phyloP scores from a whole-genome alignment of 495 filamentous ascomycete species.

The Letharia columbiana region DNA sequence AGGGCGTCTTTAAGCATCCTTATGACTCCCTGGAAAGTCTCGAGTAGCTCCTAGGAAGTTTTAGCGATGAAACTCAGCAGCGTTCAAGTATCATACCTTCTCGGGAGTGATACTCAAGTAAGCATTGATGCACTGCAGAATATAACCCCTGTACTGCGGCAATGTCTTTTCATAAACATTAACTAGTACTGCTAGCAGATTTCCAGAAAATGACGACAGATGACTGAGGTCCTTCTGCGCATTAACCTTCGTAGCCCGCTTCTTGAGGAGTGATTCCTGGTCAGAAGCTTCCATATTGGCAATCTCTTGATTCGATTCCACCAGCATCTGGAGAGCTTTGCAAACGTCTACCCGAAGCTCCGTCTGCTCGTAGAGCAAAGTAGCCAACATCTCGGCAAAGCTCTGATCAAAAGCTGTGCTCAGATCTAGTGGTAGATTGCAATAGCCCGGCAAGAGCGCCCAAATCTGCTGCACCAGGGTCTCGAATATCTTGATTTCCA shows the following conservation, averaged over 20 bases:
- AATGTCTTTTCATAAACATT: conserved; percentile 96
- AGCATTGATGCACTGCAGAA: conserved; percentile 87
- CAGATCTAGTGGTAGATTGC: conserved; percentile 79
- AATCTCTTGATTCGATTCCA: conserved; percentile 84
- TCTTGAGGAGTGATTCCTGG: conserved; percentile 61
- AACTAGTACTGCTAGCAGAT: conserved; percentile 88
- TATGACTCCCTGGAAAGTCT: conserved; percentile 78
- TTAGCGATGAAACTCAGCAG: neutral
- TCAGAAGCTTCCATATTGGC: conserved; percentile 48
- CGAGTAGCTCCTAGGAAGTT: conserved; percentile 57
- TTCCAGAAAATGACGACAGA: conserved; percentile 68
- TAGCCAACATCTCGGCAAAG: conserved; percentile 88
- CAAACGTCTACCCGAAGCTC: conserved; percentile 82
- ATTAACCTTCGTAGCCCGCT: conserved; percentile 61
- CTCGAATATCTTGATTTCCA: conserved; percentile 96
- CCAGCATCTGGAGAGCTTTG: conserved; percentile 69
- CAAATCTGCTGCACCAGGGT: conserved; percentile 93
- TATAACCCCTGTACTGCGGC: conserved; percentile 80
- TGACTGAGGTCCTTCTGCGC: conserved; percentile 72
- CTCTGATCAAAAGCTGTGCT: conserved; percentile 66
- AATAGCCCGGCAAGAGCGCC: conserved; percentile 91
- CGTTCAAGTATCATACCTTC: conserved; percentile 34
- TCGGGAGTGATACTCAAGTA: conserved; percentile 81
- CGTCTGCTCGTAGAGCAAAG: conserved; percentile 84
- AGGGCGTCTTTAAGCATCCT: conserved; percentile 72